A percentile compares a stretch with the other conserved stretches of the same genome.
phyloP scores from a whole-genome alignment of 768 basidiomycete genomes.

The Tremella yokohamensis region DNA sequence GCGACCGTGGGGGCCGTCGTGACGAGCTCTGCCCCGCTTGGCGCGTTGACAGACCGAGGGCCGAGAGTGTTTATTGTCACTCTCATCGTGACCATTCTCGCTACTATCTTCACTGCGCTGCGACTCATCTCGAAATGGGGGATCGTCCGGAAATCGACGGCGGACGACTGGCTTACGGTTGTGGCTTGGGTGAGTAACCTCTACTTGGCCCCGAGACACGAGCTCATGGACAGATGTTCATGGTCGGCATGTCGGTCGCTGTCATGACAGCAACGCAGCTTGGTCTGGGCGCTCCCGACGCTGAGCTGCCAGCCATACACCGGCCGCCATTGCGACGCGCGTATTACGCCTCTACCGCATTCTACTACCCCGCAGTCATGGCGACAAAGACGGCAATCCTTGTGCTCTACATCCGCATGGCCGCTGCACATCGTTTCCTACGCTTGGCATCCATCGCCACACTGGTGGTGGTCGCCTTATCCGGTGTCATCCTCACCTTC shows the following conservation, averaged over 20 bases:
- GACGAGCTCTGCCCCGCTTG: neutral
- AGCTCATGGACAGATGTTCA: conserved; percentile 24
- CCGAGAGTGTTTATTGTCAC: conserved; percentile 41
- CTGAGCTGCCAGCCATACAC: neutral
- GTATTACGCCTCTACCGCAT: conserved; percentile 42
- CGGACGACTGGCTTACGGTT: conserved; percentile 40
- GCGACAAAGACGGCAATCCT: conserved; percentile 46
- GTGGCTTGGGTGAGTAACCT: conserved; percentile 41
- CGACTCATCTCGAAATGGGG: conserved; percentile 41
- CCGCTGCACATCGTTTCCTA: conserved; percentile 35
- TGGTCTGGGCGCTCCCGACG: conserved; percentile 37
- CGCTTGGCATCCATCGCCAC: conserved; percentile 36
- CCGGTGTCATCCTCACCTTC: conserved; percentile 47
- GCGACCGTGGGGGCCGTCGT: too few relatives aligned
- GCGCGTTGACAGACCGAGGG: conserved; percentile 21
- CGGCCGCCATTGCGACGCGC: conserved; percentile 10
- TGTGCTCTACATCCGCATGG: conserved; percentile 46
- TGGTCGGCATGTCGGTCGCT: conserved; percentile 20
- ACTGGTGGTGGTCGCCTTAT: conserved; percentile 35
- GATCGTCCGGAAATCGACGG: conserved; percentile 18
- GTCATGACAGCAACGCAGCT: conserved; percentile 28
- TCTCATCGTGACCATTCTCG: conserved; percentile 34
- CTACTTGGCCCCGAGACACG: neutral
- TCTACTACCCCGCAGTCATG: conserved; percentile 48
- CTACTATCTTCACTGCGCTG: conserved; percentile 35